Evolutionary conservation across 768 basidiomycete genomes (phyloP).

Genomic region (Rhodocollybia butyracea): DNA sequence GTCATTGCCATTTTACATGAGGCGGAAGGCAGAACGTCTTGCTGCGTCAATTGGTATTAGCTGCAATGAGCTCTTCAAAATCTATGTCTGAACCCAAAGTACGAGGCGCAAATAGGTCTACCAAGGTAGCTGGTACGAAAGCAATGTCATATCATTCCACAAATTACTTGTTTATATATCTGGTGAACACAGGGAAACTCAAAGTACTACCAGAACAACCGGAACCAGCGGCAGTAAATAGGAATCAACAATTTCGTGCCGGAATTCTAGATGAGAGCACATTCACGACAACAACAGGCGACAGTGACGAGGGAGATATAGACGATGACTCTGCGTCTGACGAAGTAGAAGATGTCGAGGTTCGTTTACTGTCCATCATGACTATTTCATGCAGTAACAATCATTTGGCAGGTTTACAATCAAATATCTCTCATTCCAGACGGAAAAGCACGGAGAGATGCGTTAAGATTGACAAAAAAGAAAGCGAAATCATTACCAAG

Average conservation of each 20-base stretch:
- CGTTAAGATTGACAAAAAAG: conserved; percentile 86
- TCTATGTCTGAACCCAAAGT: conserved; percentile 34
- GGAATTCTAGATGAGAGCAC: conserved; percentile 43
- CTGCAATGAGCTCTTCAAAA: too few species aligned
- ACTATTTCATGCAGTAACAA: background rate
- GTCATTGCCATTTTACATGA: too few species aligned
- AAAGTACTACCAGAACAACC: conserved; percentile 88
- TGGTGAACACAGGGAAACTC: conserved; percentile 70
- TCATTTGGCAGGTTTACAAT: conserved; percentile 69
- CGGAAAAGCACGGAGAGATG: conserved; percentile 90
- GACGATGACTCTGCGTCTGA: conserved; percentile 48
- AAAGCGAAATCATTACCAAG: conserved; percentile 89
- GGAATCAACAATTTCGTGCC: conserved; percentile 15
- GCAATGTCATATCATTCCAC: background rate
- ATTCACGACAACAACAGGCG: conserved; percentile 36
- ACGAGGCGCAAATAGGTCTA: conserved; percentile 51
- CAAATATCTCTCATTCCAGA: conserved; percentile 93
- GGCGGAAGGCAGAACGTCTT: background rate
- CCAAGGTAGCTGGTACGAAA: conserved; percentile 37
- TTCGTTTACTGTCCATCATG: conserved; percentile 23
- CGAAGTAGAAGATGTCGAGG: conserved; percentile 61
- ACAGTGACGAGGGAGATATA: conserved; percentile 72
- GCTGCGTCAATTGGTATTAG: background rate
- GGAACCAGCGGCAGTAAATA: conserved; percentile 35
- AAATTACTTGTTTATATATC: background rate